These are phyloP conservation scores for Austroboletus eburneus DNA, from an alignment of 768 basidiomycete species.

Conservation along the genomic window DNA sequence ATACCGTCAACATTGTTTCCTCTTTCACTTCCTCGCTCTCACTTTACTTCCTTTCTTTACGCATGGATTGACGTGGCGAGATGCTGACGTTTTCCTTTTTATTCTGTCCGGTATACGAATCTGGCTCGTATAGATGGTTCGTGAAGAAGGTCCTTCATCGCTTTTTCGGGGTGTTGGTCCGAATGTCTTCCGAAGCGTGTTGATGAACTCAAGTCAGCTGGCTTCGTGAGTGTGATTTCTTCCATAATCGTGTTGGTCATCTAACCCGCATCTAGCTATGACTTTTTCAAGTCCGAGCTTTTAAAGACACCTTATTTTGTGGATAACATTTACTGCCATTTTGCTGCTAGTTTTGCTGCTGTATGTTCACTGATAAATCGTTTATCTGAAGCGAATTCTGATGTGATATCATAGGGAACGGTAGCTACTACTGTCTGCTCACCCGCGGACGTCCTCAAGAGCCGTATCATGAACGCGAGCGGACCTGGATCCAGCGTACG, in stretches of 20 bases:
- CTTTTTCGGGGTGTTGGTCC: conserved; percentile 75
- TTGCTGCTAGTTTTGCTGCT: conserved; percentile 83
- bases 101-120: neutral
- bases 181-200: conserved; percentile 78
- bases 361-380: conserved; percentile 37
- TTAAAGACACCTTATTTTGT: conserved; percentile 66
- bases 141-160: conserved; percentile 78
- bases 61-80: neutral
- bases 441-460: conserved; percentile 85
- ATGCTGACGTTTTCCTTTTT: conserved; percentile 6
- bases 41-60: neutral
- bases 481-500: conserved; percentile 73
- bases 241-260: neutral
- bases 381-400: neutral
- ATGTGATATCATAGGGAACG: conserved; percentile 53
- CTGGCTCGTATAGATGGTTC: conserved; percentile 61
- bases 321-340: conserved; percentile 82
- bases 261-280: conserved; percentile 51
- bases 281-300: conserved; percentile 86
- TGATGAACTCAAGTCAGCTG: conserved; percentile 92
- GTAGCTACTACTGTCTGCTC: conserved; percentile 89
- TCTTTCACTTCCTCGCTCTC: neutral
- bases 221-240: conserved; percentile 58
- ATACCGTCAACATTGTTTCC: neutral
- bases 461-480: conserved; percentile 86